These are phyloP conservation scores for Paramecium biaurelia DNA, from an alignment of 73 alveolate species.

Conservation along the genomic window DNA sequence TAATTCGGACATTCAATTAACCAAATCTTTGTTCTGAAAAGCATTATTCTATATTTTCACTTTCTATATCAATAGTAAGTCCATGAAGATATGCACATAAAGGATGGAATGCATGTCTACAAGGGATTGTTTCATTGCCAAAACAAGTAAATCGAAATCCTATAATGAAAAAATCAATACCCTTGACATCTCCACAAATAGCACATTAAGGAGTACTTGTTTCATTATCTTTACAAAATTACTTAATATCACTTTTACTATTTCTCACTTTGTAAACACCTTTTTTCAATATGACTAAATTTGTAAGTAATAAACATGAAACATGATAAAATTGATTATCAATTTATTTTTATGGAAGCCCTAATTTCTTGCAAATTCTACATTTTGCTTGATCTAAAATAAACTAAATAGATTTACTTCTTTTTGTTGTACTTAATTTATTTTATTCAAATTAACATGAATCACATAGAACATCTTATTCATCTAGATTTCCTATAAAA, in stretches of 20 bases:
- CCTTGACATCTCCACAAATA: constrained; percentile 22
- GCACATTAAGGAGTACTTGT: constrained; percentile 11
- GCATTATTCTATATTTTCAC: neutral
- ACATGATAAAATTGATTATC: constrained; percentile 8
- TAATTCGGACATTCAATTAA: neutral
- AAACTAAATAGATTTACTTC: neutral
- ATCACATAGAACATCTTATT: constrained; percentile 21
- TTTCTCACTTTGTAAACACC: neutral
- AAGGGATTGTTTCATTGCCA: neutral
- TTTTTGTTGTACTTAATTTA: neutral
- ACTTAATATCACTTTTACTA: neutral
- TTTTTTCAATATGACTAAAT: neutral
- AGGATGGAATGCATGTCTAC: constrained; percentile 48
- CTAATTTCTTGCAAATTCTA: constrained; percentile 17
- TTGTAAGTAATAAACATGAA: neutral
- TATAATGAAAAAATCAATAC: neutral
- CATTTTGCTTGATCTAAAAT: neutral
- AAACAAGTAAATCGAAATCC: constrained; percentile 19
- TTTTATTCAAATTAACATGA: neutral
- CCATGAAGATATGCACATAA: constrained; percentile 38
- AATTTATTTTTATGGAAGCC: neutral
- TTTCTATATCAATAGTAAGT: neutral
- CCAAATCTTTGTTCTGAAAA: neutral
- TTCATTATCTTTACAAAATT: neutral
- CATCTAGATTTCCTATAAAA: neutral